phyloP scores from a whole-genome alignment of 2,329 filamentous ascomycete species.

The Epichloe glyceriae region DNA sequence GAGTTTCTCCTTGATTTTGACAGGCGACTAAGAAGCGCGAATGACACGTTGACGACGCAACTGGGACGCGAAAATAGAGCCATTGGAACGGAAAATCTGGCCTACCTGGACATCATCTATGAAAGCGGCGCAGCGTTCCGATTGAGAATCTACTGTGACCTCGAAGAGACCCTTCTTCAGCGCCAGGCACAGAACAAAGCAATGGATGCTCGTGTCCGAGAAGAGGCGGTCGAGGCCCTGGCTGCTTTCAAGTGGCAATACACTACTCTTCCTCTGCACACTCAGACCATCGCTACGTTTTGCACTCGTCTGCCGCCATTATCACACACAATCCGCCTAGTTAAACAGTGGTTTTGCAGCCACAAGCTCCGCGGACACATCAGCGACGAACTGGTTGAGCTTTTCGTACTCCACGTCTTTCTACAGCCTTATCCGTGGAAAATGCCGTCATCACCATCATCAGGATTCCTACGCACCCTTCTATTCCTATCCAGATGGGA shows the following conservation, averaged over 20 bases:
- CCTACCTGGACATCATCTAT: constrained; percentile 72
- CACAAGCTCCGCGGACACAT: constrained; percentile 73
- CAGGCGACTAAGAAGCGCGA: constrained; percentile 50
- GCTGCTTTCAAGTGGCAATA: constrained; percentile 60
- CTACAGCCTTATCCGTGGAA: constrained; percentile 71
- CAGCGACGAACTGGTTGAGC: constrained; percentile 68
- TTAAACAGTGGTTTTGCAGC: constrained; percentile 78
- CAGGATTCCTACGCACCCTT: constrained; percentile 71
- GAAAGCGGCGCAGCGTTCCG: constrained; percentile 63
- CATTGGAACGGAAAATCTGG: constrained; percentile 58
- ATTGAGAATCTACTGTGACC: constrained; percentile 76
- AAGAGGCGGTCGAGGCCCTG: constrained; percentile 57
- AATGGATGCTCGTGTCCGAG: constrained; percentile 49
- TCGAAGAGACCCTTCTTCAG: constrained; percentile 70
- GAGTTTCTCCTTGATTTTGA: constrained; percentile 74
- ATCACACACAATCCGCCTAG: constrained; percentile 68
- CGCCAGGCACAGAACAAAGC: constrained; percentile 64
- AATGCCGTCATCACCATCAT: constrained; percentile 60
- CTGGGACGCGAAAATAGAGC: constrained; percentile 71
- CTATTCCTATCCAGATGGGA: constrained; percentile 78
- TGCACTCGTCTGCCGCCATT: constrained; percentile 70
- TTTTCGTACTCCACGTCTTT: constrained; percentile 68
- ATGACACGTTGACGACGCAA: constrained; percentile 48
- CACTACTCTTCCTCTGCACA: constrained; percentile 61
- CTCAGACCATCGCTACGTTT: constrained; percentile 66